These are phyloP conservation scores for Backusella circina DNA, from an alignment of 192 early-diverging fungal genomes.

Conservation along the genomic window DNA sequence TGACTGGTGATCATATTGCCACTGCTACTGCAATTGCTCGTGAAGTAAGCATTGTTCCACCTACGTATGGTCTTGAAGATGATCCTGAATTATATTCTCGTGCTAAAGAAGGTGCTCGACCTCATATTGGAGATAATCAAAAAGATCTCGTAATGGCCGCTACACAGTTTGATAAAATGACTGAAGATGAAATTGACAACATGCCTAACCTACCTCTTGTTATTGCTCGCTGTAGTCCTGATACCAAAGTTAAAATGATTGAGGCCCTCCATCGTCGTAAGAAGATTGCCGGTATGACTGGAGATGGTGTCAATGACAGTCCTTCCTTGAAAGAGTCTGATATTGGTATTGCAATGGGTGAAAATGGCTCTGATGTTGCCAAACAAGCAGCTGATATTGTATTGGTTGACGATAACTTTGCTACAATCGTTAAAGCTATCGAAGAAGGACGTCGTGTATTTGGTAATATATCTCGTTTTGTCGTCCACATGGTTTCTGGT, in stretches of 20 bases:
- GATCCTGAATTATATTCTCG: constrained; percentile 27
- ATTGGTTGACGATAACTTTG: constrained; percentile 78
- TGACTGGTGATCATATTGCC: constrained; percentile 91
- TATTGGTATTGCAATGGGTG: constrained; percentile 88
- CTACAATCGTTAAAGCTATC: constrained; percentile 75
- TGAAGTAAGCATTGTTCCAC: constrained; percentile 76
- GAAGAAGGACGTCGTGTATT: constrained; percentile 80
- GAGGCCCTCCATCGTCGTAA: constrained; percentile 79
- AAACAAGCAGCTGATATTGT: constrained; percentile 92
- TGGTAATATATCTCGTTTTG: constrained; percentile 71
- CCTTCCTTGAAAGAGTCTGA: constrained; percentile 76
- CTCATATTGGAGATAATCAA: constrained; percentile 39
- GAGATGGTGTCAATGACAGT: constrained; percentile 79
- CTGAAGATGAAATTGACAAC: constrained; percentile 78
- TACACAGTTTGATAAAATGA: constrained; percentile 77
- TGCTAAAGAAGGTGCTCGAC: constrained; percentile 35
- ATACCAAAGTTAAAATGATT: constrained; percentile 98
- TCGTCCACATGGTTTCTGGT: constrained; percentile 66
- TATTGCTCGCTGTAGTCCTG: constrained; percentile 90
- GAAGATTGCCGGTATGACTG: constrained; percentile 85
- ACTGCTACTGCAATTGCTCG: constrained; percentile 91
- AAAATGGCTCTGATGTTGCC: constrained; percentile 89
- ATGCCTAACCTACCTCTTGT: constrained; percentile 80
- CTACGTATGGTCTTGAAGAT: constrained; percentile 25
- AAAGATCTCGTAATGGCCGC: constrained; percentile 76